Evolutionary conservation across 257 asterid species (phyloP).

Genomic region (Solanum dulcamara): DNA sequence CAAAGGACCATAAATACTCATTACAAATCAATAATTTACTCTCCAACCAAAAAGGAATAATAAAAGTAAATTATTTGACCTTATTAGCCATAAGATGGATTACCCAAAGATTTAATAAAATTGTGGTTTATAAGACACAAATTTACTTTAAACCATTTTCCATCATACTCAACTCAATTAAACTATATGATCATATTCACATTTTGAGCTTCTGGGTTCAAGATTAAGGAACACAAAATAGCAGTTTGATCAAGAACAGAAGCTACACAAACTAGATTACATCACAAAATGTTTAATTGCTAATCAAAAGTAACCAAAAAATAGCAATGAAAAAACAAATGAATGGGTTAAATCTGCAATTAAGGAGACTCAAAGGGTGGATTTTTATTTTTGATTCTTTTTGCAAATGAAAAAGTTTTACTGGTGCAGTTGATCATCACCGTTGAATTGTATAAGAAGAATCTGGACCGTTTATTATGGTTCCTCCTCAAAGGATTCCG

Average conservation of each 20-base stretch:
- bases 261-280: background rate
- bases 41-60: background rate
- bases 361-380: background rate
- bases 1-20: background rate
- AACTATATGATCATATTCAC: background rate
- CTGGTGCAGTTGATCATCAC: background rate
- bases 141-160: background rate
- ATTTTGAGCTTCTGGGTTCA: background rate
- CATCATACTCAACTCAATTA: background rate
- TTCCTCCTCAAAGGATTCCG: constrained; percentile 25
- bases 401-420: background rate
- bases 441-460: background rate
- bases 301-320: background rate
- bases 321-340: background rate
- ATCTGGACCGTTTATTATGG: constrained; percentile 23
- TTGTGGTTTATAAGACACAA: background rate
- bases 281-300: background rate
- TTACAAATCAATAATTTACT: background rate
- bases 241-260: background rate
- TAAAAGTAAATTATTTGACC: background rate
- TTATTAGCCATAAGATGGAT: background rate
- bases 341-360: background rate
- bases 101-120: background rate
- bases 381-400: background rate
- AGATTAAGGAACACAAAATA: background rate